A percentile compares a stretch with the other conserved stretches of the same genome.
phyloP scores from a whole-genome alignment of 805 yeast species.

The Saccharomycopsis sp. region DNA sequence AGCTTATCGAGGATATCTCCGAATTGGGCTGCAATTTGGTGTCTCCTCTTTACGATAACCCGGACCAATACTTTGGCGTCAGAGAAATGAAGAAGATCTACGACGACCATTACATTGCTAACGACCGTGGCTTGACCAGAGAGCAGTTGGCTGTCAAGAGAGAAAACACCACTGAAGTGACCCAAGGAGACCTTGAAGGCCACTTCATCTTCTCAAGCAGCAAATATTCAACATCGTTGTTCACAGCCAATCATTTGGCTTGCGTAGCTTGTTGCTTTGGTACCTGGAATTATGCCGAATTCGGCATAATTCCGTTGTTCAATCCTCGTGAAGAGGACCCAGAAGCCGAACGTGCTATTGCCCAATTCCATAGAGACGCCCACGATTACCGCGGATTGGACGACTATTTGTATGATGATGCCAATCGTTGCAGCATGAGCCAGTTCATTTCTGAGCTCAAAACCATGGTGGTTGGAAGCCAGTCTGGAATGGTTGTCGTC shows the following conservation, averaged over 20 bases:
- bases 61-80: background rate
- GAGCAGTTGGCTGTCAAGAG: background rate
- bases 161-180: background rate
- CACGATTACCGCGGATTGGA: background rate
- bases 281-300: background rate
- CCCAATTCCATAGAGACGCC: background rate
- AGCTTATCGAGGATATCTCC: background rate
- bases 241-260: background rate
- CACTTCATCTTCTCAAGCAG: background rate
- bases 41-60: background rate
- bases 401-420: background rate
- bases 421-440: constrained; percentile 28
- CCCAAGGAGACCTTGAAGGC: background rate
- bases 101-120: background rate
- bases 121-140: background rate
- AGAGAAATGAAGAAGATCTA: background rate
- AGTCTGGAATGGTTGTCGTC: constrained; percentile 30
- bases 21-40: background rate
- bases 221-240: background rate
- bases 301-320: background rate
- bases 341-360: background rate
- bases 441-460: constrained; percentile 29
- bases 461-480: constrained; percentile 30
- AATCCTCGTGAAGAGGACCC: background rate
- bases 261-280: background rate